Evolutionary conservation across 1,284 basidiomycete genomes (phyloP), one percentile per base, ranked within the genome.

Genomic region (Tilletiopsis washingtonensis): DNA sequence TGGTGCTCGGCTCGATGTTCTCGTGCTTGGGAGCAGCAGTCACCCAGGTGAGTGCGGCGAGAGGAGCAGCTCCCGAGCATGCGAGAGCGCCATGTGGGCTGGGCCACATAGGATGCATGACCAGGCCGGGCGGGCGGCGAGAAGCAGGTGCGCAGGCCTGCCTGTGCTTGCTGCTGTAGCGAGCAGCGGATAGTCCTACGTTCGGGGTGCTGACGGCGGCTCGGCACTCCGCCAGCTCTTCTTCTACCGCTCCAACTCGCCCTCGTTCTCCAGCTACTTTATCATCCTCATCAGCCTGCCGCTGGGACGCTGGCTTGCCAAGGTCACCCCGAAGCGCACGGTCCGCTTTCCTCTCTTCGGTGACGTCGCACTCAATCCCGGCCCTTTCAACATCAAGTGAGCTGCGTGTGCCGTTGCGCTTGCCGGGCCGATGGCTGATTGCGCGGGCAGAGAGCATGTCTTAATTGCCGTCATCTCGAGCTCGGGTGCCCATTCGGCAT

Each of bases 241-340:
- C 45, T 69, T 70, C 54, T 70, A 67, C 62, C 69, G 69, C 51
- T 70, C 57, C 15, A 62, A 60, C 29, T 45, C 55, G 25, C 78
- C 79, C 0, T 71, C 70, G 1, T 80, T 80, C 66, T 78, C 77
- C 29, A 71, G 70, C 20, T 80, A 79, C 71, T 80, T 81, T 66
- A 77, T 80, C 55, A 77, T 80, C 43, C 71, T 81, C 19, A 59
- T 75, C 38, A 68, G 71, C 15, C 75, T 77, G 25, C 78, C 77
- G 1, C 62, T 79, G 3, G 78, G 77, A 0, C 71, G 69, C 37
- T 73, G 66, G 56, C 59, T 76, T 1, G 74, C 75, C 1, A 66
- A 73, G 23, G 51, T 54, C 0, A 40, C 70, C 9, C 67, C 70
- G 2, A 59, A 62, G 24, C 36, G 71, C 4, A 57, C 74, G 7